Evolutionary conservation across 164 flowering plant genomes (phyloP).

Genomic region (Litsea cubeba): DNA sequence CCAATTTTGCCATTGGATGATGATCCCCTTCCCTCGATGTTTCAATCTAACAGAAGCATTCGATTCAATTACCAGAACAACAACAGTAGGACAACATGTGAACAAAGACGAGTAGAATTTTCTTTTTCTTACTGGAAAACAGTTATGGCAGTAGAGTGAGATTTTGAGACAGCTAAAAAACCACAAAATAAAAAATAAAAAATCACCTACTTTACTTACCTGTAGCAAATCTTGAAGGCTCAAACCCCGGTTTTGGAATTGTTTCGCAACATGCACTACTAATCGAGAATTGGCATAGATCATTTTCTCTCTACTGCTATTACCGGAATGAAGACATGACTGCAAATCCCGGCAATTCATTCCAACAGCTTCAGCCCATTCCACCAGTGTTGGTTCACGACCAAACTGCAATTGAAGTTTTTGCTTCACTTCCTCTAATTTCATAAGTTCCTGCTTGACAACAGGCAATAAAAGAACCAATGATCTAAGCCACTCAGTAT

Average conservation of each 20-base stretch:
- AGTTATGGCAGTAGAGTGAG: too few relatives aligned
- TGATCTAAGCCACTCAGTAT: too few relatives aligned
- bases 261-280: constrained; percentile 91
- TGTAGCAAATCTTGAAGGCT: constrained; percentile 77
- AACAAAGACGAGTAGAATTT: too few relatives aligned
- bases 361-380: constrained; percentile 83
- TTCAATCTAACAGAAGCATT: neutral
- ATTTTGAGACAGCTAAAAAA: too few relatives aligned
- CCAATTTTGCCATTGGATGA: too few relatives aligned
- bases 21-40: neutral
- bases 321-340: constrained; percentile 45
- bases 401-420: constrained; percentile 59
- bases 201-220: constrained; percentile 32
- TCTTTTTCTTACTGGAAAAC: too few relatives aligned
- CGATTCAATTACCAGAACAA: neutral
- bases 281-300: constrained; percentile 69
- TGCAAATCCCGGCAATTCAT: constrained; percentile 51
- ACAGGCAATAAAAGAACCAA: constrained; percentile 5
- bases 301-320: constrained; percentile 64
- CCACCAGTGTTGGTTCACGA: constrained; percentile 78
- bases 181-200: too few relatives aligned
- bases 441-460: constrained; percentile 47
- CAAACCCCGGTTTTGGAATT: constrained; percentile 72
- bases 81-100: neutral
- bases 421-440: constrained; percentile 58